Evolutionary conservation across 768 basidiomycete genomes (phyloP).

Genomic region (Cystobasidium ongulense): DNA sequence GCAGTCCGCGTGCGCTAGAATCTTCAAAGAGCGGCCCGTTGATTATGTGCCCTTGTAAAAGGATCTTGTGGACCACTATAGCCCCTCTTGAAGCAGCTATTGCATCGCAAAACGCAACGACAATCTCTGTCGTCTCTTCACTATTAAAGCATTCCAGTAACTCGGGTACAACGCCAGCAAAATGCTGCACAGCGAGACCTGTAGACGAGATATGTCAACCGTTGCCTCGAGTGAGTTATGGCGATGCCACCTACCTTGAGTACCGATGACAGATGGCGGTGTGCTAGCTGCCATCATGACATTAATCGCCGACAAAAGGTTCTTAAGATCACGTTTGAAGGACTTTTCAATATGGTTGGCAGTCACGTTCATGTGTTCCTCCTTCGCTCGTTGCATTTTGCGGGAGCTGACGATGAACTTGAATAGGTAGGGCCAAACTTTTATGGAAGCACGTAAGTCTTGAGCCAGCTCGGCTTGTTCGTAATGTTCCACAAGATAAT

Average conservation of each 20-base stretch:
- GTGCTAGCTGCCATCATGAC: slow-evolving; percentile 73
- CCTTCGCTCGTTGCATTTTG: slow-evolving; percentile 52
- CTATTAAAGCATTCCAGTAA: slow-evolving; percentile 69
- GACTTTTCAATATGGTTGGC: slow-evolving; percentile 73
- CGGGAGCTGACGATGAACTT: slow-evolving; percentile 85
- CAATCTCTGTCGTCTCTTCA: slow-evolving; percentile 76
- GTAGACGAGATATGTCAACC: neutral
- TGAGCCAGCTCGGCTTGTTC: slow-evolving; percentile 65
- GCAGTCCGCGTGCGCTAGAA: slow-evolving; percentile 62
- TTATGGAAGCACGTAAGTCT: slow-evolving; percentile 74
- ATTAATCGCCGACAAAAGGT: slow-evolving; percentile 71
- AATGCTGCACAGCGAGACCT: slow-evolving; percentile 74
- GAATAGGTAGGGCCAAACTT: slow-evolving; percentile 96
- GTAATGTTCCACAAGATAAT: slow-evolving; percentile 65
- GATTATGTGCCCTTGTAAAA: slow-evolving; percentile 86
- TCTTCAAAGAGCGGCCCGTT: slow-evolving; percentile 81
- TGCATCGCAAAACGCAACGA: slow-evolving; percentile 77
- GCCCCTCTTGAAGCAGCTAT: slow-evolving; percentile 70
- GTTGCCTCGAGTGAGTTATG: slow-evolving; percentile 46
- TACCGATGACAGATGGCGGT: slow-evolving; percentile 84
- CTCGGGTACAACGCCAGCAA: slow-evolving; percentile 82
- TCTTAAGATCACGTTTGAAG: slow-evolving; percentile 73
- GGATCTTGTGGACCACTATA: slow-evolving; percentile 83
- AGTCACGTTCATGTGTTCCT: slow-evolving; percentile 70
- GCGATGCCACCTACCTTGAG: slow-evolving; percentile 51